Conservation (phyloP, 1,139 yeast genomes). For the Hyphopichia pseudoburtonii region DNA sequence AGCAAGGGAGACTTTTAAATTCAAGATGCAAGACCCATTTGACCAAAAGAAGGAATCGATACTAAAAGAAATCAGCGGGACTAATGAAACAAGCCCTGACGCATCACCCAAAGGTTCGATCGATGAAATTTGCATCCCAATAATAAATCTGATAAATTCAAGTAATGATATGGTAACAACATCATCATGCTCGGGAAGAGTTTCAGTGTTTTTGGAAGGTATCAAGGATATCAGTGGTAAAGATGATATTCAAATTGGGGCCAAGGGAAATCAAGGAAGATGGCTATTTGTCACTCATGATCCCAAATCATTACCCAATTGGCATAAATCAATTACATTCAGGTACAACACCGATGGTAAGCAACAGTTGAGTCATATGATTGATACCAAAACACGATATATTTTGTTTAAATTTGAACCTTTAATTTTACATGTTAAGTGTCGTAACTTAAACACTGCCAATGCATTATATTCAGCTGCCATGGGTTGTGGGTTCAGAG, state of each 20-base stretch:
- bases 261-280: constrained; percentile 82
- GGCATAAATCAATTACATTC: constrained; percentile 47
- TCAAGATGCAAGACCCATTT: constrained; percentile 56
- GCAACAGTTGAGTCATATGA: constrained; percentile 4
- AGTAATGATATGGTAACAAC: constrained; percentile 76
- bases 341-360: constrained; percentile 12
- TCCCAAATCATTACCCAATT: constrained; percentile 42
- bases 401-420: constrained; percentile 82
- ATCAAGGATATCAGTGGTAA: constrained; percentile 21
- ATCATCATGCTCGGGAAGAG: constrained; percentile 85
- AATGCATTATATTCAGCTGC: constrained; percentile 64
- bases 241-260: constrained; percentile 53
- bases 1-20: background rate
- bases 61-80: constrained; percentile 52
- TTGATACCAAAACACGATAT: constrained; percentile 40
- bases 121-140: constrained; percentile 69
- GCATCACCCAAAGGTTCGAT: constrained; percentile 84
- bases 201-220: constrained; percentile 79
- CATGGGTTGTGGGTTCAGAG: constrained; percentile 84
- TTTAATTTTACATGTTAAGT: constrained; percentile 77
- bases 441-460: constrained; percentile 62
- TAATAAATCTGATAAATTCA: constrained; percentile 64
- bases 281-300: constrained; percentile 87
- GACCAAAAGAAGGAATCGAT: constrained; percentile 66
- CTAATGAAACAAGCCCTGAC: constrained; percentile 51